A percentile compares a stretch with the other conserved stretches of the same genome.
Evolutionary conservation across 2,329 filamentous ascomycete genomes (phyloP).

Genomic region (Madurella mycetomatis): DNA sequence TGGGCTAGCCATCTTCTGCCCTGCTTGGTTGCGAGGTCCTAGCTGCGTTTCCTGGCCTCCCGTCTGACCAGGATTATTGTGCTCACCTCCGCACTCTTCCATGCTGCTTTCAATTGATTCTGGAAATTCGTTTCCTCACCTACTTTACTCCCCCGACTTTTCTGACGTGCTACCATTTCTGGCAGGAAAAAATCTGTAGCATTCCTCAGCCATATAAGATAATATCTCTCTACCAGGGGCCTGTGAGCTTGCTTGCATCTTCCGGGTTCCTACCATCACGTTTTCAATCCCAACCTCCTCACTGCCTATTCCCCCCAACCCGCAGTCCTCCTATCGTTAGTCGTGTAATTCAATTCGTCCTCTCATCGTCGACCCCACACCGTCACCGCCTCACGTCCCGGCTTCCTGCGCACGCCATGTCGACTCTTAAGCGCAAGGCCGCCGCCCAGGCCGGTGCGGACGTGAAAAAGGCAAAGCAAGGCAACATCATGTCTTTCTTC

Average conservation of each 20-base stretch:
- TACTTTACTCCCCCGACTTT: neutral
- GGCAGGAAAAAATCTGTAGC: neutral
- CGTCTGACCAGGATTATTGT: conserved; percentile 6
- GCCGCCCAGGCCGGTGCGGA: conserved; percentile 43
- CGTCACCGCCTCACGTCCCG: neutral
- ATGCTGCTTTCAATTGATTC: neutral
- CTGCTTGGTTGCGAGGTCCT: conserved; percentile 11
- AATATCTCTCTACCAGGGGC: neutral
- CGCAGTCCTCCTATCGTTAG: neutral
- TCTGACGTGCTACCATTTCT: neutral
- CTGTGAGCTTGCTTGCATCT: neutral
- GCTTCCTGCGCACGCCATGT: conserved; percentile 37
- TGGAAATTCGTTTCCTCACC: neutral
- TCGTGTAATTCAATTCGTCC: neutral
- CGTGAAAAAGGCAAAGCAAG: conserved; percentile 66
- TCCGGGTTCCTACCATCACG: neutral
- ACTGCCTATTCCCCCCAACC: neutral
- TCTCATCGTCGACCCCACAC: conserved; percentile 8
- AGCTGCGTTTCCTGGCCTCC: conserved; percentile 6
- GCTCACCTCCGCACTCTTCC: neutral
- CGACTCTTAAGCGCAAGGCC: conserved; percentile 64
- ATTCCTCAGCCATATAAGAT: neutral
- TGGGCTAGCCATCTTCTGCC: conserved; percentile 8
- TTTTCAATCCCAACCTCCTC: neutral
- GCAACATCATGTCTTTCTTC: conserved; percentile 88